Base-by-base conservation (phyloP, 805 yeast species). In the Metschnikowia koreensis region DNA sequence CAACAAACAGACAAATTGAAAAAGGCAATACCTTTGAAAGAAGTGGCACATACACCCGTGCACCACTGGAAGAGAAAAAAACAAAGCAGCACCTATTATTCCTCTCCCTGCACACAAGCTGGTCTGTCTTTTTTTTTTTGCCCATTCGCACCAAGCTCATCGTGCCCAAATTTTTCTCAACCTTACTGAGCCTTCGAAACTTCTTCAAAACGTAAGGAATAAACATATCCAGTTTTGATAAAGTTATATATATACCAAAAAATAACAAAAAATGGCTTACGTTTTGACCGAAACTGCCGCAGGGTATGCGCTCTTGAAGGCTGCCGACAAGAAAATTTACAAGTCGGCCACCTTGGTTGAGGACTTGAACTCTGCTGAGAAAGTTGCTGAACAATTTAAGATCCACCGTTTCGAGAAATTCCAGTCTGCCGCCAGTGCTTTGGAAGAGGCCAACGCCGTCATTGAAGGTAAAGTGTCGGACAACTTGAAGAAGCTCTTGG, bases 261-360 rank as follows among this genome's bases (percentile, higher is more conserved):
- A 26, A 37, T 26, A 27, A 52, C 22, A 29, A 45, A 52, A 31
- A 48, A 88, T 88, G 96, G 87, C 94, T 58, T 88, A 79, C 81
- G 91, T 93, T 67, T 83, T 93, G 71, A 88, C 98, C 55, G 99
- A 94, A 80, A 94, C 99, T 60, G 89, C 99, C 58, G 99, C 99
- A 48, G 99, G 99, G 68, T 94, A 94, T 73, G 99, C 99, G 68
- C 81, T 94, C 68, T 83, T 94, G 70, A 94, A 94, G 79, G 97
- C 97, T 52, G 86, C 97, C 58, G 98, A 94, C 81, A 94, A 94
- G 80, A 93, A 93, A 81, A 86, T 94, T 65, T 86, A 93, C 82
- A 93, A 92, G 77, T 84, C 94, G 27, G 71, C 87, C 50, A 69
- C 83, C 53, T 75, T 92, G 61, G 73, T 88, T 60, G 81, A 85